phyloP scores from a whole-genome alignment of 495 filamentous ascomycete species.

The Trypethelium eluteriae region DNA sequence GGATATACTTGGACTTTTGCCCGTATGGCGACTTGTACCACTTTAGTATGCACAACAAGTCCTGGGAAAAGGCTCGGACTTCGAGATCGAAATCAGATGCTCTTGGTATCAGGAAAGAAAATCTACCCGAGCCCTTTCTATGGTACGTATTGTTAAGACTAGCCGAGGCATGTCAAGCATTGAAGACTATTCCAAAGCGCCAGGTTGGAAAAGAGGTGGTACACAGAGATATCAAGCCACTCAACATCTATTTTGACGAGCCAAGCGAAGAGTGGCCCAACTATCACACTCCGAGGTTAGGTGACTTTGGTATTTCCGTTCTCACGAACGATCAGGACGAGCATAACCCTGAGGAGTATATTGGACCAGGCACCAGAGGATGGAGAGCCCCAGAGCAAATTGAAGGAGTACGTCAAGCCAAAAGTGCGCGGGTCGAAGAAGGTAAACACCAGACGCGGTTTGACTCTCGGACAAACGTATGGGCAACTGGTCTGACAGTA shows the following conservation, averaged over 20 bases:
- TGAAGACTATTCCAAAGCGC: background rate
- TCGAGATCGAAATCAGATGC: background rate
- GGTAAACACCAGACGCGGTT: background rate
- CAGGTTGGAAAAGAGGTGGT: background rate
- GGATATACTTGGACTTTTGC: conserved; percentile 22
- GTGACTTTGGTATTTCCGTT: conserved; percentile 17
- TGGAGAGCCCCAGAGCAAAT: conserved; percentile 15
- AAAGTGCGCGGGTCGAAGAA: background rate
- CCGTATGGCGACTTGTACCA: background rate
- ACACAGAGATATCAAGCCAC: conserved; percentile 15
- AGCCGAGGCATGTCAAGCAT: background rate
- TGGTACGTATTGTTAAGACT: conserved; percentile 12
- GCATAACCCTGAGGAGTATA: conserved; percentile 12
- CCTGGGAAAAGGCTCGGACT: background rate
- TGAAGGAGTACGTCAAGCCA: background rate
- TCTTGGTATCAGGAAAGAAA: background rate
- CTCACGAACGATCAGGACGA: conserved; percentile 5
- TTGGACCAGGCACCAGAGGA: background rate
- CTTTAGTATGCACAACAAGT: background rate
- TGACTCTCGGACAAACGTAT: conserved; percentile 13
- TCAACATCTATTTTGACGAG: conserved; percentile 13
- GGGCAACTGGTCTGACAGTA: conserved; percentile 13
- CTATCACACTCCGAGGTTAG: conserved; percentile 12
- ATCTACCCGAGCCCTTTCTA: conserved; percentile 12
- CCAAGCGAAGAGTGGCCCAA: background rate